These are phyloP conservation scores for Penicillium egyptiacum DNA, from an alignment of 495 filamentous ascomycete genomes.

Conservation along the genomic window DNA sequence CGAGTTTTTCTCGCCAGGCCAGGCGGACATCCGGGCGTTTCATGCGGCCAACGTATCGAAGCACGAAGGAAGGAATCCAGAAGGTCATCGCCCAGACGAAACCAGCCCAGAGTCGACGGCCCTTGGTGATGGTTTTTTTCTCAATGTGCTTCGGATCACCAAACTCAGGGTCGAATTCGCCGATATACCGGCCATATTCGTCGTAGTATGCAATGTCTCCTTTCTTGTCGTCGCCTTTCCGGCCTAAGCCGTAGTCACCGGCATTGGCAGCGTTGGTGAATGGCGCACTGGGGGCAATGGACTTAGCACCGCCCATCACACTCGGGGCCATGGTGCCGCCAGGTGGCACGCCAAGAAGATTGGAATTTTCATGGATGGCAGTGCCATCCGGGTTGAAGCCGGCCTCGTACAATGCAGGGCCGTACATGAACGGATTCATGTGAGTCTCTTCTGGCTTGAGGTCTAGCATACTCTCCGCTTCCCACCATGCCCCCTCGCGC, in stretches of 20 bases:
- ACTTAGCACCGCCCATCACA: conserved; percentile 56
- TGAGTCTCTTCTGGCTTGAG: conserved; percentile 63
- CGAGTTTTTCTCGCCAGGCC: conserved; percentile 94
- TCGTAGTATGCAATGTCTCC: conserved; percentile 64
- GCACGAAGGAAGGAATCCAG: conserved; percentile 87
- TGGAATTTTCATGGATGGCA: conserved; percentile 57
- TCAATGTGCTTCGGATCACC: conserved; percentile 74
- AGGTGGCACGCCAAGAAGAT: conserved; percentile 60
- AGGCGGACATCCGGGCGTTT: conserved; percentile 94
- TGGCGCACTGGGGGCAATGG: conserved; percentile 69
- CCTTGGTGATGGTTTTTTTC: conserved; percentile 59
- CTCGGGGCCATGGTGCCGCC: conserved; percentile 63
- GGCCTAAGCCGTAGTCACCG: conserved; percentile 85
- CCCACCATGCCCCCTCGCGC: conserved; percentile 93
- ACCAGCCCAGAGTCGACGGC: conserved; percentile 73
- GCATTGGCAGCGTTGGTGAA: conserved; percentile 48
- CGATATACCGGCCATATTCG: conserved; percentile 55
- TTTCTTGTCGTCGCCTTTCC: conserved; percentile 78
- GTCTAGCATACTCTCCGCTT: conserved; percentile 95
- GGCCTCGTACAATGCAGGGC: conserved; percentile 35
- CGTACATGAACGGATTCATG: conserved; percentile 36
- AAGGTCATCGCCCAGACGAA: conserved; percentile 86
- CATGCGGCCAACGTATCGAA: conserved; percentile 87
- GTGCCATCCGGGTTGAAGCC: conserved; percentile 30
- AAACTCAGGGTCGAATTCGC: conserved; percentile 70